A percentile compares a stretch with the other conserved stretches of the same genome.
phyloP scores from a whole-genome alignment of 495 filamentous ascomycete species.

The Penicillium canariense region DNA sequence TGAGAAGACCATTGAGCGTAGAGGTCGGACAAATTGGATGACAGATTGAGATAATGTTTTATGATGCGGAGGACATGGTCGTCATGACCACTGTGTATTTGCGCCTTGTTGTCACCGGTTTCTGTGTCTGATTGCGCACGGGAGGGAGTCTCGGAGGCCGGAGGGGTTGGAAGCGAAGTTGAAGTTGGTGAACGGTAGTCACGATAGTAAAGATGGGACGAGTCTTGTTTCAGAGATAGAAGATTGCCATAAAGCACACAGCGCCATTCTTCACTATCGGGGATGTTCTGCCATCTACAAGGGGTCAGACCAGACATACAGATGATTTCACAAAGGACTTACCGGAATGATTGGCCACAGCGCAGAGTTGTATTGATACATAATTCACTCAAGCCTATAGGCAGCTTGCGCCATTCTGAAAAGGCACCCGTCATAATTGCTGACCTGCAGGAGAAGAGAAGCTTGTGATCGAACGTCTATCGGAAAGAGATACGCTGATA shows the following conservation, averaged over 20 bases:
- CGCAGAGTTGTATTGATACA: constrained; percentile 88
- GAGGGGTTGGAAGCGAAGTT: constrained; percentile 19
- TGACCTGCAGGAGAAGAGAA: background rate
- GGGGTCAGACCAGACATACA: constrained; percentile 8
- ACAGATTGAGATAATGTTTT: constrained; percentile 79
- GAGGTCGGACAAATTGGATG: constrained; percentile 65
- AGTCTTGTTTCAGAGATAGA: constrained; percentile 80
- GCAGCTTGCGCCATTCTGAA: constrained; percentile 77
- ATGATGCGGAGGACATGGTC: constrained; percentile 69
- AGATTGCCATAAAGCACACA: constrained; percentile 84
- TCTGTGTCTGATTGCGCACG: constrained; percentile 18
- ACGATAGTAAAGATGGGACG: constrained; percentile 75
- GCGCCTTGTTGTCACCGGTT: constrained; percentile 1
- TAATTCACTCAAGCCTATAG: constrained; percentile 74
- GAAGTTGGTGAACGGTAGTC: constrained; percentile 24
- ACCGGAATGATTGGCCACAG: constrained; percentile 89
- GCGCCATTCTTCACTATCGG: constrained; percentile 80
- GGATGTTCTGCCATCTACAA: constrained; percentile 73
- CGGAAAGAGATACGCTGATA: background rate
- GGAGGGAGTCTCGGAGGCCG: constrained; percentile 34
- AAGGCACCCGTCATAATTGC: constrained; percentile 34
- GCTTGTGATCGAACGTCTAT: background rate
- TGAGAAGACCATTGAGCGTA: constrained; percentile 85
- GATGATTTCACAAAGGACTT: constrained; percentile 4
- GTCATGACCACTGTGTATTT: constrained; percentile 19